Base-by-base conservation (phyloP, 441 rosid genomes). In the Lepidium campestre region DNA sequence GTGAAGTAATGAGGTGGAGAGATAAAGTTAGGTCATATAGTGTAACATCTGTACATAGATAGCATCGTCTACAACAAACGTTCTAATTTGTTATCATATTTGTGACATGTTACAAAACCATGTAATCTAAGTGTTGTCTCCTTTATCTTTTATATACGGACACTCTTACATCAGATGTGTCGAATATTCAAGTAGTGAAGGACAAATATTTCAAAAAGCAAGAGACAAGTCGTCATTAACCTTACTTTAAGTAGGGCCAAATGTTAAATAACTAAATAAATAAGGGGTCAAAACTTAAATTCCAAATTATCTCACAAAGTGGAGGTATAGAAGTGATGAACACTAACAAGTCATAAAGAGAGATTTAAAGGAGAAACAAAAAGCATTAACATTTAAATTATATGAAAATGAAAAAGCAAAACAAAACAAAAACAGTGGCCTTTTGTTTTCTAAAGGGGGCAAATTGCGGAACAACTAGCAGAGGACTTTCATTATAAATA, bases 251-350 rank as follows among this genome's bases (percentile, higher is more conserved):
- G 47, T 42, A 50, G 13, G 44, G 50, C 36, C 62, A 66, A 46
- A 72, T 66, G 57, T 59, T 35, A 23, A 53, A 64, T 20, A 60
- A 53, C 52, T 37, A 65, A 35, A 58, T 34, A 57, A 57, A 48
- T 27, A 56, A 55, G 58, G 57, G 52, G 45, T 20, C 44, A 2
- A 64, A 59, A 41, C 34, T 27, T 22, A 46, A 54, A 60, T 53
- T 67, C 9, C 0, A 60, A 60, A 36, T 37, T 45, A 45, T 62
- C 53, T 42, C 39, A 67, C 63, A 52, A 73, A 66, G 67, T 73
- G 76, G 76, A 1, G 72, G 56, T 52, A 59, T 71, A 72, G 42
- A 58, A 65, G 62, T 58, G 57, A 66, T 58, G 57, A 66, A 59
- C 72, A 72, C 67, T 60, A 41, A 40, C 13, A 57, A 54, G 54